phyloP scores from a whole-genome alignment of 2,329 filamentous ascomycete genomes.

The Microdochium trichocladiopsis region DNA sequence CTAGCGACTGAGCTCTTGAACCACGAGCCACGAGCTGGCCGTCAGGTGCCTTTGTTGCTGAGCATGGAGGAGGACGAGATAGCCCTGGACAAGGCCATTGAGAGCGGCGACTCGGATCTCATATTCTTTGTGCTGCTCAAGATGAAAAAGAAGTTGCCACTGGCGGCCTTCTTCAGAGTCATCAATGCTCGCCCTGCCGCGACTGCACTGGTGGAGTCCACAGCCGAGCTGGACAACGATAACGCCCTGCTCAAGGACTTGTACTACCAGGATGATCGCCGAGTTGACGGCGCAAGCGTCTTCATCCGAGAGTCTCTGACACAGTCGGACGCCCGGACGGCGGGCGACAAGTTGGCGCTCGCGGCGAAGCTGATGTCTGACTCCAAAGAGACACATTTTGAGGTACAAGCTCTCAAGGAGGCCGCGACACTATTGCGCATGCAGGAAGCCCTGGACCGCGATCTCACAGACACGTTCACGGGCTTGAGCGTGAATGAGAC shows the following conservation, averaged over 20 bases:
- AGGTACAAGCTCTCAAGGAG: conserved; percentile 72
- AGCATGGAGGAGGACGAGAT: conserved; percentile 95
- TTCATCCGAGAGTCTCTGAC: conserved; percentile 77
- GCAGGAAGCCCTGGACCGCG: conserved; percentile 81
- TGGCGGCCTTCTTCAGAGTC: conserved; percentile 86
- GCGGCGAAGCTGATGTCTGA: conserved; percentile 79
- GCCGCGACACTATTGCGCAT: conserved; percentile 72
- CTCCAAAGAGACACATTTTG: conserved; percentile 69
- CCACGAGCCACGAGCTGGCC: conserved; percentile 89
- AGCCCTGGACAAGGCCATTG: conserved; percentile 91
- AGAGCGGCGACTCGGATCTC: conserved; percentile 90
- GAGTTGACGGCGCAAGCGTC: conserved; percentile 80
- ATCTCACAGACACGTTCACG: conserved; percentile 69
- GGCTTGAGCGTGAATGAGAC: conserved; percentile 89
- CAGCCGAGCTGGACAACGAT: conserved; percentile 61
- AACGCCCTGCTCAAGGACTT: conserved; percentile 86
- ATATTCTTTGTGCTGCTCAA: conserved; percentile 84
- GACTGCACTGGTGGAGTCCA: conserved; percentile 81
- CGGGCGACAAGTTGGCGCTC: conserved; percentile 81
- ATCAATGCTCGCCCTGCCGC: conserved; percentile 83
- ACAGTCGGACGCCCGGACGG: conserved; percentile 61
- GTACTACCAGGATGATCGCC: conserved; percentile 94
- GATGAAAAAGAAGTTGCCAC: conserved; percentile 81
- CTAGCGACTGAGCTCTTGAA: conserved; percentile 88
- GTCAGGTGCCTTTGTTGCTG: conserved; percentile 86